Base-by-base conservation (phyloP, 345 rosid species). In the Salix brachista region DNA sequence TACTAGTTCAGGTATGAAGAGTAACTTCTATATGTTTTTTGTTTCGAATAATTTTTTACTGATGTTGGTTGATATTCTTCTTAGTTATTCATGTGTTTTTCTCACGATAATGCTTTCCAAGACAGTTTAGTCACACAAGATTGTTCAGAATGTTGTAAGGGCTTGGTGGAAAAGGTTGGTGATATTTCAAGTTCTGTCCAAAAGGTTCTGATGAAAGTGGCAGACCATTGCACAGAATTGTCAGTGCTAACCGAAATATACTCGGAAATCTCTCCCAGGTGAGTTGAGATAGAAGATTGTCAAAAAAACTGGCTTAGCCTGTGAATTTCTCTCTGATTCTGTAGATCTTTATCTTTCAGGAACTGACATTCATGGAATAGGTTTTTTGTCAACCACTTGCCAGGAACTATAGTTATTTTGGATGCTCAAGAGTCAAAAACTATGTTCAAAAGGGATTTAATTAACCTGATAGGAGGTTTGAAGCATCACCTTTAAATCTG, bases 401-500 rank as follows among this genome's bases (percentile, higher is more conserved):
- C 65, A 7, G 74, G 32, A 80, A 60, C 65, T 8, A 58, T 72
- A 21, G 39, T 72, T 60, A 4, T 77, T 79, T 39, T 64, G 34
- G 72, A 71, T 36, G 65, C 75, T 28, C 77, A 69, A 30, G 81
- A 69, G 17, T 73, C 78, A n/a, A 78, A 71, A 52, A 54, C 46
- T 4, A 23, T 79, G 73, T 19, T 72, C 11, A 80, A 65, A 75
- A 81, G 65, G 52, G 67, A 66, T 44, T 64, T 61, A 3, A 9
- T 81, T 71, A 17, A 75, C 26, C 54, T 67, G 44, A 64, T 60
- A 13, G 21, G 71, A 85, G 88, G 88, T 85, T 46, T 68, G 78
- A 28, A 23, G 11, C 67, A 64, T 64, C 37, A 26, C 19, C 6
- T 28, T 64, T 23, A 30, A 16, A 28, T 11, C 10, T 65, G 39